Percentiles rank a stretch among this genome's conserved stretches.
phyloP scores from a whole-genome alignment of 2,329 filamentous ascomycete genomes.

The Diaporthe batatas region DNA sequence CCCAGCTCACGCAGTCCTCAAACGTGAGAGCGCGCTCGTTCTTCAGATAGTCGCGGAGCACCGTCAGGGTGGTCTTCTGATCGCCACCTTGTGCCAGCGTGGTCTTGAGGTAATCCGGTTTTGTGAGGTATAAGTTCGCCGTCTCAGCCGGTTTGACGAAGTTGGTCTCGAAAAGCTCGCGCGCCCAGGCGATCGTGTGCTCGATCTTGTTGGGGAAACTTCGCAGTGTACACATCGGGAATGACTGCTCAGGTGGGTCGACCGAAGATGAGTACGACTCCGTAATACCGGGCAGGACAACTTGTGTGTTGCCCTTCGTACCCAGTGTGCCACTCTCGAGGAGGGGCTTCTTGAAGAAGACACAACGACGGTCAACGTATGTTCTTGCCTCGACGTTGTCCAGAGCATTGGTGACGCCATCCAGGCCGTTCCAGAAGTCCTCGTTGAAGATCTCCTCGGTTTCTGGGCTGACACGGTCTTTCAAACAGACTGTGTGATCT shows the following conservation, averaged over 20 bases:
- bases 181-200: conserved; percentile 98
- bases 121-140: conserved; percentile 92
- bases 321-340: conserved; percentile 98
- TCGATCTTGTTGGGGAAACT: conserved; percentile 99
- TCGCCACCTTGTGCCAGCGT: conserved; percentile 94
- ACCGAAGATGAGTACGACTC: conserved; percentile 96
- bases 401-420: conserved; percentile 95
- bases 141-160: conserved; percentile 95
- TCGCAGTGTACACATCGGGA: conserved; percentile 97
- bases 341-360: conserved; percentile 97
- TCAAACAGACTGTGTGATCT: conserved; percentile 86
- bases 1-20: conserved; percentile 98
- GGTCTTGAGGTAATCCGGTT: conserved; percentile 89
- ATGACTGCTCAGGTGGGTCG: conserved; percentile 97
- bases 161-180: conserved; percentile 93
- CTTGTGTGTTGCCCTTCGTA: conserved; percentile 98
- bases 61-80: conserved; percentile 93
- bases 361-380: conserved; percentile 95
- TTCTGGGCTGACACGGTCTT: conserved; percentile 90
- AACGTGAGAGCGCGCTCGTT: conserved; percentile 92
- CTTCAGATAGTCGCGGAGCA: conserved; percentile 88
- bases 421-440: conserved; percentile 86
- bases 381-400: conserved; percentile 98
- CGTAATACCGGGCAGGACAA: conserved; percentile 89
- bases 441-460: conserved; percentile 97